phyloP scores from a whole-genome alignment of 1,284 basidiomycete genomes.

The Golubevia sp. region DNA sequence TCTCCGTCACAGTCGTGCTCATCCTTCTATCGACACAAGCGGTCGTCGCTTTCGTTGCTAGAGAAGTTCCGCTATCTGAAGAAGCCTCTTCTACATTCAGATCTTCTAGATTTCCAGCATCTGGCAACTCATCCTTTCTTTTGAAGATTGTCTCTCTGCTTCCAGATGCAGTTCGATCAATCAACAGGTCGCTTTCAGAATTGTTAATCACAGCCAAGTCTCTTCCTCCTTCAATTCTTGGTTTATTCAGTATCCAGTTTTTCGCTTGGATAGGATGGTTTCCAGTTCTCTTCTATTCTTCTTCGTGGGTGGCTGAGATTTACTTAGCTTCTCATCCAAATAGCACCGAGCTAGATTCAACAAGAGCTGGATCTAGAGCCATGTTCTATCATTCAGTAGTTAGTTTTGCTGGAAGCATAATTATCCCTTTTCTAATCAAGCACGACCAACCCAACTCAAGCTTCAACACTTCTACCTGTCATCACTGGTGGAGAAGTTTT shows the following conservation, averaged over 20 bases:
- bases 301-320: slow-evolving; percentile 50
- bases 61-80: slow-evolving; percentile 9
- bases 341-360: slow-evolving; percentile 11
- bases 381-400: slow-evolving; percentile 37
- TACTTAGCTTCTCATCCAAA: slow-evolving; percentile 24
- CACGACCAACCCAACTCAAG: slow-evolving; percentile 20
- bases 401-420: slow-evolving; percentile 25
- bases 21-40: slow-evolving; percentile 38
- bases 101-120: not conserved
- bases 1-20: slow-evolving; percentile 27
- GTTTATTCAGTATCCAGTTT: slow-evolving; percentile 2
- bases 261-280: slow-evolving; percentile 55
- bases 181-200: not conserved
- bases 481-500: slow-evolving; percentile 7
- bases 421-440: slow-evolving; percentile 30
- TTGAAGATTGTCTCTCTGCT: too few species aligned
- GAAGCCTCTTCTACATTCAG: not conserved
- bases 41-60: slow-evolving; percentile 18
- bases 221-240: too few species aligned
- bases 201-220: not conserved
- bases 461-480: slow-evolving; percentile 8
- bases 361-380: slow-evolving; percentile 34
- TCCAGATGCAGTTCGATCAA: not conserved
- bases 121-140: too few species aligned
- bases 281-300: slow-evolving; percentile 44